phyloP scores from a whole-genome alignment of 208 protist genomes.

The Wallacemonas sp. region DNA sequence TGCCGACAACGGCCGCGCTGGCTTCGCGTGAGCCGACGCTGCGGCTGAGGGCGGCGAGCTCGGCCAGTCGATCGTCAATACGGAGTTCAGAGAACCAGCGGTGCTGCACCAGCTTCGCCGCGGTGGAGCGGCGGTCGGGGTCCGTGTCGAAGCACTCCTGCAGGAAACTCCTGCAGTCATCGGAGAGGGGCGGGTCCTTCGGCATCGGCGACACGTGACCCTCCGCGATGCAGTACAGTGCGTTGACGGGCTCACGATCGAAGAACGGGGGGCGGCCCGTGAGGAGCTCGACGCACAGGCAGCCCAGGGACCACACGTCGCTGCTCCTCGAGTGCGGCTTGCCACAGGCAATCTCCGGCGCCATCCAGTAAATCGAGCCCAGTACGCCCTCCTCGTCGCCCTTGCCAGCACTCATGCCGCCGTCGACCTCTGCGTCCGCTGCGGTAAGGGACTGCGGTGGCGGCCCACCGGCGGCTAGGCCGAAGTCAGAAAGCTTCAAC shows the following conservation, averaged over 20 bases:
- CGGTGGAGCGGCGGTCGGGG: slow-evolving; percentile 39
- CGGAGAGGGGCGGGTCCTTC: slow-evolving; percentile 35
- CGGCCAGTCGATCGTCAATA: slow-evolving; percentile 11
- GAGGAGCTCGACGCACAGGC: slow-evolving; percentile 70
- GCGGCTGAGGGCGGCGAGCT: slow-evolving; percentile 17
- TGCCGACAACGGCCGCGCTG: slow-evolving; percentile 9
- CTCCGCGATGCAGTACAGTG: slow-evolving; percentile 64
- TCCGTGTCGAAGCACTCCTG: slow-evolving; percentile 52
- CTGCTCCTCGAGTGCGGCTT: slow-evolving; percentile 36
- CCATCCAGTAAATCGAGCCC: slow-evolving; percentile 87
- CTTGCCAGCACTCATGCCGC: background rate
- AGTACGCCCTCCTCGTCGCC: slow-evolving; percentile 32
- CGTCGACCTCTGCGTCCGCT: background rate
- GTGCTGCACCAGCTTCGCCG: slow-evolving; percentile 37
- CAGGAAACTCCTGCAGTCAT: slow-evolving; percentile 53
- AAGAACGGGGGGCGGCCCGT: slow-evolving; percentile 75
- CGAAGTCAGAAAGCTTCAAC: slow-evolving; percentile 91
- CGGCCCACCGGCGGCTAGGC: slow-evolving; percentile 40
- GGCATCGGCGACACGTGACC: slow-evolving; percentile 23
- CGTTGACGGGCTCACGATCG: slow-evolving; percentile 53
- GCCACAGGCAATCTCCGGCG: slow-evolving; percentile 64
- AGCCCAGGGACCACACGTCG: slow-evolving; percentile 85
- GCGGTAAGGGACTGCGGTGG: background rate
- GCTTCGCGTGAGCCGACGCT: slow-evolving; percentile 13
- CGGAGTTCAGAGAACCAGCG: slow-evolving; percentile 52